phyloP scores from a whole-genome alignment of 345 rosid genomes.

The Pugionium cornutum region DNA sequence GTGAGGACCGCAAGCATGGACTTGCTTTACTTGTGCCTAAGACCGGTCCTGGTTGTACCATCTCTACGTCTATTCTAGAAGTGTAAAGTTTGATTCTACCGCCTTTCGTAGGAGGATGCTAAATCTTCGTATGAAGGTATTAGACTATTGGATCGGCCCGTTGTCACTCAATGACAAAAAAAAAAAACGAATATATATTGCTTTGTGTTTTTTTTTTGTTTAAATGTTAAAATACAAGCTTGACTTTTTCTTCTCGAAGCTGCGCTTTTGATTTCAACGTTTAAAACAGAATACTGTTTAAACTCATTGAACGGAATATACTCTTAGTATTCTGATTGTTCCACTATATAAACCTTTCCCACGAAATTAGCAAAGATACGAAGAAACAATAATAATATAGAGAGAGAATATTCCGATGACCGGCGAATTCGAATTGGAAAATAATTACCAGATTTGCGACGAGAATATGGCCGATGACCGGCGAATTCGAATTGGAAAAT shows the following conservation, averaged over 20 bases:
- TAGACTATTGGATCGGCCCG: no score
- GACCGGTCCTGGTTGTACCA: no score
- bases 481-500: constrained; percentile 45
- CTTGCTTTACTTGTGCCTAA: no score
- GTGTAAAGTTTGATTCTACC: no score
- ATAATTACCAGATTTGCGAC: constrained; percentile 56
- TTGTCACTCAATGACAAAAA: no score
- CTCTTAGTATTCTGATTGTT: constrained; percentile 29
- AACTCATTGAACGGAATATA: constrained; percentile 33
- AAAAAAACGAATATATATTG: no score
- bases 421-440: constrained; percentile 44
- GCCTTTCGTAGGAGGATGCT: no score
- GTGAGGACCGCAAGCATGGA: no score
- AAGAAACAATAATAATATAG: background rate
- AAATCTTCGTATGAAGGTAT: no score
- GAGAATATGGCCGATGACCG: constrained; percentile 5
- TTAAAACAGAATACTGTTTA: constrained; percentile 27
- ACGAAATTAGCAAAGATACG: background rate
- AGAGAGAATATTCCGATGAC: constrained; percentile 13
- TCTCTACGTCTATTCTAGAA: no score
- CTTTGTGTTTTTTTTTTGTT: no score
- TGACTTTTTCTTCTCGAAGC: background rate
- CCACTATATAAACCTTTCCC: constrained; percentile 22
- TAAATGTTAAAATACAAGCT: background rate
- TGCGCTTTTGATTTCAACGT: background rate